phyloP scores from a whole-genome alignment of 176 grass and related monocot genomes.

The Sorghum bicolor region Sorghum_bicolor_NCBIv3 NC_012870.2:8713501-8714000 shows the following conservation, averaged over 20 bases:
- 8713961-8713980: neutral
- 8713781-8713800: neutral
- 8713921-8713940: neutral
- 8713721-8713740: slow-evolving; percentile 12
- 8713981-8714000: neutral
- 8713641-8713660: too few species aligned
- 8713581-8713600: neutral
- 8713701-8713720: neutral
- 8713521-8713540: neutral
- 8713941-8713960: neutral
- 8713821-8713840: neutral
- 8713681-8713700: neutral
- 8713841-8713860: neutral
- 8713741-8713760: neutral
- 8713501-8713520: neutral
- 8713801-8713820: neutral
- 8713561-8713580: neutral
- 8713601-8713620: neutral
- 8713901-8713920: neutral
- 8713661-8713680: too few species aligned
- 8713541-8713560: neutral
- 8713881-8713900: neutral
- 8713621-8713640: too few species aligned
- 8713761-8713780: slow-evolving; percentile 30
- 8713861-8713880: slow-evolving; percentile 11